phyloP scores from a whole-genome alignment of 208 protist species.

The Herpetomonas samuelpessoai region DNA sequence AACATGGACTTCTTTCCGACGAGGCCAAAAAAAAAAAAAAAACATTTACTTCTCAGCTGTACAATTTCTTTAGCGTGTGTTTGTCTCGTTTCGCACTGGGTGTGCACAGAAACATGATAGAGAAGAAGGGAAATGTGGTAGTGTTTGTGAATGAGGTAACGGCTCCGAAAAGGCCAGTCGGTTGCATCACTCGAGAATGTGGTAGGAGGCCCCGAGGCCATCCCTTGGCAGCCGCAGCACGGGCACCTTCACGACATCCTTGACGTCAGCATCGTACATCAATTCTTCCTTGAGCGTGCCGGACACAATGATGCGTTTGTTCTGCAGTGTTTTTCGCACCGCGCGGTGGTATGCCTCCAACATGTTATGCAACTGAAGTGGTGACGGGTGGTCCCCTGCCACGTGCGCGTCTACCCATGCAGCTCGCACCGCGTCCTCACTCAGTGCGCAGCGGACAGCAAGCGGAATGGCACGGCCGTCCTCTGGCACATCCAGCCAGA shows the following conservation, averaged over 20 bases:
- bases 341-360: constrained; percentile 18
- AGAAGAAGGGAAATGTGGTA: no score
- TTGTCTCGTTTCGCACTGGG: no score
- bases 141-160: no score
- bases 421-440: constrained; percentile 10
- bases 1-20: no score
- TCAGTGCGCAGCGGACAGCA: constrained; percentile 38
- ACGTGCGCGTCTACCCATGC: constrained; percentile 3
- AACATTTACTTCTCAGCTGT: no score
- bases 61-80: no score
- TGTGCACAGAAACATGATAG: no score
- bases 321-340: constrained; percentile 12
- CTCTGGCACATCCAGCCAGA: constrained; percentile 35
- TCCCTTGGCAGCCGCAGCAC: constrained; percentile 35
- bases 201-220: background rate
- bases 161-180: background rate
- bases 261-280: constrained; percentile 35
- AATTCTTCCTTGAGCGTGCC: constrained; percentile 54
- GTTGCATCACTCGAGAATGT: background rate
- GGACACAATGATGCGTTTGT: constrained; percentile 36
- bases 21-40: no score
- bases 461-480: constrained; percentile 16
- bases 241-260: constrained; percentile 36
- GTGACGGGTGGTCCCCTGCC: no score
- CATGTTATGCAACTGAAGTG: no score